A percentile compares a stretch with the other conserved stretches of the same genome.
Evolutionary conservation across 2,329 filamentous ascomycete genomes (phyloP).

Genomic region (Cladosporium sp.): DNA sequence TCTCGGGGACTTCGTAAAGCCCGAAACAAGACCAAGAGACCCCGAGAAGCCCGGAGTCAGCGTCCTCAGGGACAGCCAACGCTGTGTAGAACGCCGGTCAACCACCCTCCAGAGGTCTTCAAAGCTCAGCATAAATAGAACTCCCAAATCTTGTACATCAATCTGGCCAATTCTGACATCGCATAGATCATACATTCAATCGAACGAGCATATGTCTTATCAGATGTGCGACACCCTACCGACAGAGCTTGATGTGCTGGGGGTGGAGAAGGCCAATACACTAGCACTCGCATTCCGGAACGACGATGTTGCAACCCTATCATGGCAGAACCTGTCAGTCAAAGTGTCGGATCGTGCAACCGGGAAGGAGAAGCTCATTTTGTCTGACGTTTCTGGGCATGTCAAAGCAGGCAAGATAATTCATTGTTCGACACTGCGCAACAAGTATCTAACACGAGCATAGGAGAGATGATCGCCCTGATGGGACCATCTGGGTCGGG

Average conservation of each 20-base stretch:
- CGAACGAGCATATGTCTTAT: not conserved
- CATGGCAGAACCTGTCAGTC: slow-evolving; percentile 62
- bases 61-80: too few relatives aligned
- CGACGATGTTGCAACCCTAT: slow-evolving; percentile 55
- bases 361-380: slow-evolving; percentile 55
- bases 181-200: too few relatives aligned
- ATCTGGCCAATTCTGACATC: too few relatives aligned
- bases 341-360: slow-evolving; percentile 64
- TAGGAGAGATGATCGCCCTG: slow-evolving; percentile 56
- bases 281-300: slow-evolving; percentile 44
- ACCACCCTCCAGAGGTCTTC: too few relatives aligned
- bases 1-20: too few relatives aligned
- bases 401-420: slow-evolving; percentile 37
- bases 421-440: slow-evolving; percentile 31
- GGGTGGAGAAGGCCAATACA: not conserved
- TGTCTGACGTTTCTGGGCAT: slow-evolving; percentile 56
- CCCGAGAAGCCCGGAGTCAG: too few relatives aligned
- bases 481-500: slow-evolving; percentile 70
- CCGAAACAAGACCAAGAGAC: too few relatives aligned
- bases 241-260: not conserved
- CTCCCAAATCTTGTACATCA: too few relatives aligned
- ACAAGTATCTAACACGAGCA: slow-evolving; percentile 50
- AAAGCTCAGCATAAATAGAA: too few relatives aligned
- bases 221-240: not conserved
- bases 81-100: too few relatives aligned